Percentiles rank a stretch among this genome's conserved stretches.
These are phyloP conservation scores for Beauveria sp. DNA, from an alignment of 2,329 filamentous ascomycete species.

Conservation along the genomic window DNA sequence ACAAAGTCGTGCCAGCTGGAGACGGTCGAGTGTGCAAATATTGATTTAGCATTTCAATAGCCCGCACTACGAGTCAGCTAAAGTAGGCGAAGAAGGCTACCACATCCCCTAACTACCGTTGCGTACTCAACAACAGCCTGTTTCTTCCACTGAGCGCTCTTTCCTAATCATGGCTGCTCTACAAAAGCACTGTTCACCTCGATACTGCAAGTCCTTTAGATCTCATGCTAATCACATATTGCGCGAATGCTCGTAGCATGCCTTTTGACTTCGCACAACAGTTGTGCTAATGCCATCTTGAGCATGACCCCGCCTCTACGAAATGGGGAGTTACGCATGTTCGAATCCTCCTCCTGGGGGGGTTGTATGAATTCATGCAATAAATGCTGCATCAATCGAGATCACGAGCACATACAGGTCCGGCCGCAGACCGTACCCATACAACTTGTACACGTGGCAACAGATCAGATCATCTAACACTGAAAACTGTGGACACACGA, in stretches of 20 bases:
- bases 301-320: slow-evolving; percentile 26
- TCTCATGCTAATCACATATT: slow-evolving; percentile 30
- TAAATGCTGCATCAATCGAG: slow-evolving; percentile 27
- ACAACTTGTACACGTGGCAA: not conserved
- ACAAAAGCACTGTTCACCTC: slow-evolving; percentile 30
- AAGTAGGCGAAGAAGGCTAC: not conserved
- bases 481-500: slow-evolving; percentile 27
- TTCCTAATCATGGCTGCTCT: slow-evolving; percentile 8
- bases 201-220: slow-evolving; percentile 34
- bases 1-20: too few relatives aligned
- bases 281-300: not conserved
- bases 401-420: slow-evolving; percentile 26
- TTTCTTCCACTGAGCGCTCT: too few relatives aligned
- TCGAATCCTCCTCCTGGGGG: slow-evolving; percentile 29
- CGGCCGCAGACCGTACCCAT: too few relatives aligned
- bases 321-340: slow-evolving; percentile 25
- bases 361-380: slow-evolving; percentile 30
- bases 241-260: slow-evolving; percentile 22
- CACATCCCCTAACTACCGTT: not conserved
- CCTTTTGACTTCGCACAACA: not conserved
- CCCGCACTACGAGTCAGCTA: not conserved
- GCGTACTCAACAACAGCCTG: not conserved
- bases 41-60: not conserved
- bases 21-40: too few relatives aligned
- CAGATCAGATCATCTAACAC: slow-evolving; percentile 26